A percentile compares a stretch with the other conserved stretches of the same genome.
Evolutionary conservation across 2,329 filamentous ascomycete species (phyloP).

Genomic region (Fusarium mexicanum): DNA sequence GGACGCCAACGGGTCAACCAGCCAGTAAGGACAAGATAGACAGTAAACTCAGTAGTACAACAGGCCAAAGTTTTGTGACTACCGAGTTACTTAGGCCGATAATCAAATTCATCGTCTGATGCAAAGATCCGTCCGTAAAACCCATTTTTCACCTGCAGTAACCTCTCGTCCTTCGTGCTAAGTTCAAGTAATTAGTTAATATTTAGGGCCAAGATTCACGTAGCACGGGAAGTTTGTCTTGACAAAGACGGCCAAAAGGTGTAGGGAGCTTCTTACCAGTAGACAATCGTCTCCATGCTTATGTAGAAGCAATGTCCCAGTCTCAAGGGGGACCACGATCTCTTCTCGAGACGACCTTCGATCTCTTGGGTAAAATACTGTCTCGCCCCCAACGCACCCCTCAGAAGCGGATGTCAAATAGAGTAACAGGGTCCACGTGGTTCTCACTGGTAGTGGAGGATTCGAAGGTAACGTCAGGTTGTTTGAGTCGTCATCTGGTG

Average conservation of each 20-base stretch:
- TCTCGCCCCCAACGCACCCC: conserved; percentile 86
- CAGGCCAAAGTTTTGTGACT: not conserved
- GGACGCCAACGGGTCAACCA: not conserved
- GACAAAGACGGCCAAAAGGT: not conserved
- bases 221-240: not conserved
- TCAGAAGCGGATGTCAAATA: conserved; percentile 82
- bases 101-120: conserved; percentile 58
- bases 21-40: not conserved
- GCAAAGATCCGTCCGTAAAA: conserved; percentile 85
- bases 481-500: conserved; percentile 86
- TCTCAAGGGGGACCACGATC: conserved; percentile 77
- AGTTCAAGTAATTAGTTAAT: conserved; percentile 15
- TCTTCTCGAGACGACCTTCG: conserved; percentile 67
- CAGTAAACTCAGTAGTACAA: not conserved
- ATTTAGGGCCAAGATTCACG: not conserved
- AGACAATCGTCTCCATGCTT: conserved; percentile 90
- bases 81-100: not conserved
- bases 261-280: conserved; percentile 61
- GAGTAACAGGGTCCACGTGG: conserved; percentile 90
- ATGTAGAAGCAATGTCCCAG: conserved; percentile 87
- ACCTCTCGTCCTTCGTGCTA: conserved; percentile 87
- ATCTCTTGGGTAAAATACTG: conserved; percentile 86
- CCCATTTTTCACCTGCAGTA: conserved; percentile 85
- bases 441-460: conserved; percentile 54
- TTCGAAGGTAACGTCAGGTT: conserved; percentile 64